These are phyloP conservation scores for Aspergillus sp. DNA, from an alignment of 2,329 filamentous ascomycete species.

Conservation along the genomic window DNA sequence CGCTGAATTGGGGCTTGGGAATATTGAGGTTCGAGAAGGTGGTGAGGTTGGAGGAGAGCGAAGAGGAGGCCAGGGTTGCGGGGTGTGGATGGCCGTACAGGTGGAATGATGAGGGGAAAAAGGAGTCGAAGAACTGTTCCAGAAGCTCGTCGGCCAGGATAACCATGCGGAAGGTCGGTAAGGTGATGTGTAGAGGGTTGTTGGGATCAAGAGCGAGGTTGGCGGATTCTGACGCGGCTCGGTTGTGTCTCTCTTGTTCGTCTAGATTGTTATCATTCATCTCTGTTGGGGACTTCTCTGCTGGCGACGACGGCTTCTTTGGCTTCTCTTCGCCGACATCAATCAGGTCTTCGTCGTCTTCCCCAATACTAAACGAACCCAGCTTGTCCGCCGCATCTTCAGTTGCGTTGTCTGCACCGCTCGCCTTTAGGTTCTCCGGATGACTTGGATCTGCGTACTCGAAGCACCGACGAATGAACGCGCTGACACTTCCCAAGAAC, in stretches of 20 bases:
- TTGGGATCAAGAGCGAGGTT: conserved; percentile 88
- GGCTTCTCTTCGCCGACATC: conserved; percentile 30
- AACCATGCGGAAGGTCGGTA: conserved; percentile 98
- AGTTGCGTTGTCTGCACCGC: conserved; percentile 19
- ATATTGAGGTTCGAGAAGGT: conserved; percentile 69
- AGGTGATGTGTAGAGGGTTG: conserved; percentile 87
- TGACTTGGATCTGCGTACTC: conserved; percentile 95
- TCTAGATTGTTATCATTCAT: conserved; percentile 1
- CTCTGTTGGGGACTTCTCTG: too few species aligned
- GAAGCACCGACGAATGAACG: conserved; percentile 92
- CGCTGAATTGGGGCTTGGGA: conserved; percentile 33
- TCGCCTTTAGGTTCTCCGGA: conserved; percentile 48
- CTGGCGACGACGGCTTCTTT: conserved; percentile 2
- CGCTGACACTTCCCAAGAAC: conserved; percentile 86
- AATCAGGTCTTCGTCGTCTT: conserved; percentile 48
- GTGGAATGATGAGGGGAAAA: conserved; percentile 87
- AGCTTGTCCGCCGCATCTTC: conserved; percentile 33
- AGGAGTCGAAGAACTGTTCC: conserved; percentile 95
- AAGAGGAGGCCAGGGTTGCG: conserved; percentile 36
- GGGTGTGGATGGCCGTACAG: conserved; percentile 58
- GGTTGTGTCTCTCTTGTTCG: conserved; percentile 37
- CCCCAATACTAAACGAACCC: conserved; percentile 65
- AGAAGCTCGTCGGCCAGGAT: conserved; percentile 91
- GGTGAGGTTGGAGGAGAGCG: conserved; percentile 63
- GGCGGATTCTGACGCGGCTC: conserved; percentile 64